Evolutionary conservation across 2,329 filamentous ascomycete species (phyloP), one percentile per base, ranked within the genome.

Genomic region (Penicillium sp.): DNA sequence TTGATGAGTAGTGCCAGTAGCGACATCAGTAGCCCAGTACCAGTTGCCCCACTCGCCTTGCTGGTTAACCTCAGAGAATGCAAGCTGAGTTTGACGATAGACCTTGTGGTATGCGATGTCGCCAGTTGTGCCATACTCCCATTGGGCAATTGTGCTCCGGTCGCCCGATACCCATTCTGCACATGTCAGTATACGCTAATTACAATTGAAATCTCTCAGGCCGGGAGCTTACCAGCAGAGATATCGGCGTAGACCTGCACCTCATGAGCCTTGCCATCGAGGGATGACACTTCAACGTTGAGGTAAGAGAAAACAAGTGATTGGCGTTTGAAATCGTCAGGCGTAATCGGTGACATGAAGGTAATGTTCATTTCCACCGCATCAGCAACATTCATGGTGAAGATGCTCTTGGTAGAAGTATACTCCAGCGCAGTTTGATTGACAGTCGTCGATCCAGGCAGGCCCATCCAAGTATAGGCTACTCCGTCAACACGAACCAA

Each of bases 191-290:
- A 33, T 26, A 52, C 14, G 19, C 19, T 5, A 41, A 21, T 41
- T 21, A 8, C 24, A 19, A 39, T 7, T 31, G 22, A 8, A 35
- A 19, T 21, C 1, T 22, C 21, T 9, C 10, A 46, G 24, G 10
- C 8, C 11, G 8, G 27, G 24, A 27, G 70, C 81, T 70, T 70
- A 88, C 86, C 86, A 53, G 85, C 86, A 52, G 88, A 86, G 39
- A 91, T 86, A 67, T 92, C 90, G 24, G 87, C 80, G 68, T 93
- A 92, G 5, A 92, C 67, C 66, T 90, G 84, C 1, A 91, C 86
- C 44, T 83, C 75, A 69, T 92, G 89, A 1, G 77, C 63, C 3
- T 69, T 68, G 11, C 86, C 86, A 70, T 92, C 89, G 2, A 84
- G 66, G 1, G 88, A 88, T 35, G 73, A 73, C 7, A 89, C 84